Percentiles rank a stretch among this genome's conserved stretches.
phyloP scores from a whole-genome alignment of 768 basidiomycete species.

The Suillus ampliporus region DNA sequence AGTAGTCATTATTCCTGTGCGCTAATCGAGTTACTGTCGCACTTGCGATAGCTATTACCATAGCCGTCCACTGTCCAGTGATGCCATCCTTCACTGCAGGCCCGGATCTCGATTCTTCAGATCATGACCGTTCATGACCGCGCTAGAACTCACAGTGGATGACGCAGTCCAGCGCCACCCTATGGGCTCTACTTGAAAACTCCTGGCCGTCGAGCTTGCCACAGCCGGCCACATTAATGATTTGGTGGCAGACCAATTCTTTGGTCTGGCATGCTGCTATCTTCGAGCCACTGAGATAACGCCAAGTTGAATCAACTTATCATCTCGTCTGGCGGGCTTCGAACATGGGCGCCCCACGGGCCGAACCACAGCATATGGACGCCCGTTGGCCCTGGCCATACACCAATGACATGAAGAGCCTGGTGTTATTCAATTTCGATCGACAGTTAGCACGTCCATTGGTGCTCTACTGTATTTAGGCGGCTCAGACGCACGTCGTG shows the following conservation, averaged over 20 bases:
- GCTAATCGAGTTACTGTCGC: background rate
- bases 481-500: background rate
- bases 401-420: background rate
- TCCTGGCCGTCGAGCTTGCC: background rate
- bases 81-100: background rate
- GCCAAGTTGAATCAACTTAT: no score
- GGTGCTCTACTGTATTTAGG: background rate
- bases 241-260: background rate
- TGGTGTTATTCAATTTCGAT: background rate
- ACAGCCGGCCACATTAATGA: background rate
- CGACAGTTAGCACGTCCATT: background rate
- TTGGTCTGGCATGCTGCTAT: constrained; percentile 1
- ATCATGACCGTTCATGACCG: no score
- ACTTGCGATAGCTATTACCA: background rate
- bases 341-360: background rate
- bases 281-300: background rate
- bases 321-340: background rate
- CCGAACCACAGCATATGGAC: background rate
- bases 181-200: background rate
- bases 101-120: no score
- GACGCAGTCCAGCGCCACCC: no score
- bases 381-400: background rate
- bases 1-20: background rate
- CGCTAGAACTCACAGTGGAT: no score
- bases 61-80: background rate